Conservation (phyloP, 2,329 filamentous ascomycete species). For the Monosporascus ibericus region DNA sequence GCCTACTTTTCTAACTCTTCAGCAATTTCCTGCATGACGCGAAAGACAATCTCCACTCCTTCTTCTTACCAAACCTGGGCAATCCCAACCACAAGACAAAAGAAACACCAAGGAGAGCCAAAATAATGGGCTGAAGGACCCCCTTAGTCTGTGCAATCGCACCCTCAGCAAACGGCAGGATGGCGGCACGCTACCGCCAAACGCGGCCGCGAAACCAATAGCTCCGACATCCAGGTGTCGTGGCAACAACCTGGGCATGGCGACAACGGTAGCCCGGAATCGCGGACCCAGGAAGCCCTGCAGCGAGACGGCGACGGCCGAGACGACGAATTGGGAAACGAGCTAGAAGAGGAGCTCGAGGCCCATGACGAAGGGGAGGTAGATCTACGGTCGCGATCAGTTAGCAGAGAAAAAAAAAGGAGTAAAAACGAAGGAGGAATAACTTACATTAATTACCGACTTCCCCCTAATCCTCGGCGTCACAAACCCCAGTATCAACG, state of each 20-base stretch:
- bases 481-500: too few relatives aligned
- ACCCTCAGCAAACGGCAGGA: constrained; percentile 61
- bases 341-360: constrained; percentile 53
- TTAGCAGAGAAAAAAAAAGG: too few relatives aligned
- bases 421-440: too few relatives aligned
- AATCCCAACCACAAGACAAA: constrained; percentile 43
- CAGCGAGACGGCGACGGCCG: constrained; percentile 62
- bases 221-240: constrained; percentile 67
- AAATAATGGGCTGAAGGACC: constrained; percentile 48
- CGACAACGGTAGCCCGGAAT: constrained; percentile 67
- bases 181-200: constrained; percentile 34
- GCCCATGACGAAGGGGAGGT: too few relatives aligned
- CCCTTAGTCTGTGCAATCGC: constrained; percentile 55
- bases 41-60: constrained; percentile 18
- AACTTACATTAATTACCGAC: too few relatives aligned
- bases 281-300: constrained; percentile 73
- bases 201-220: constrained; percentile 61
- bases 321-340: constrained; percentile 70
- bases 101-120: constrained; percentile 41
- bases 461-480: too few relatives aligned
- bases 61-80: constrained; percentile 35
- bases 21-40: too few relatives aligned
- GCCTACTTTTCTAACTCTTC: too few relatives aligned
- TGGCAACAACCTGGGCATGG: constrained; percentile 63
- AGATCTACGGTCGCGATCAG: too few relatives aligned